Evolutionary conservation across 2,329 filamentous ascomycete species (phyloP).

Genomic region (Leptodontidium sp.): DNA sequence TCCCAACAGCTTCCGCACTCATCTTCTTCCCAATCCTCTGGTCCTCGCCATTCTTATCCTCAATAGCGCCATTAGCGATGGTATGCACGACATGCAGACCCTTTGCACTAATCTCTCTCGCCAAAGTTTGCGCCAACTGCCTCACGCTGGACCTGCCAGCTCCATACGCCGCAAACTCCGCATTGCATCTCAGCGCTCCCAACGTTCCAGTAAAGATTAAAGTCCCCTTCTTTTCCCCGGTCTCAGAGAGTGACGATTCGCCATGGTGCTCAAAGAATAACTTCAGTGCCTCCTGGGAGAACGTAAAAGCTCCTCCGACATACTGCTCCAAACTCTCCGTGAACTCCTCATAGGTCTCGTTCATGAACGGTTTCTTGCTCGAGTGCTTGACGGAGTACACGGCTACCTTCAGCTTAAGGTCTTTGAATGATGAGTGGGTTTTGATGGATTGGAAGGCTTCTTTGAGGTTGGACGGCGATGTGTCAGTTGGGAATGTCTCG

Average conservation of each 20-base stretch:
- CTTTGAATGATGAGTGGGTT: constrained; percentile 55
- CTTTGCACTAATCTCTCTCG: constrained; percentile 63
- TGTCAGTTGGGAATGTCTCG: constrained; percentile 61
- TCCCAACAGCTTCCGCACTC: constrained; percentile 64
- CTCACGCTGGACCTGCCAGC: constrained; percentile 60
- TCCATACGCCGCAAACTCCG: constrained; percentile 63
- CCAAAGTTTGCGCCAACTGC: constrained; percentile 63
- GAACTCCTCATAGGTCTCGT: constrained; percentile 60
- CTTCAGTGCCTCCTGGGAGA: constrained; percentile 60
- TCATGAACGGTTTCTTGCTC: constrained; percentile 61
- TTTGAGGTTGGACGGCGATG: constrained; percentile 54
- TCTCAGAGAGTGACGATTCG: constrained; percentile 52
- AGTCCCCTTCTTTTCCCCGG: constrained; percentile 61
- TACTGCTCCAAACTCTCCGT: constrained; percentile 58
- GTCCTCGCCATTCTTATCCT: constrained; percentile 58
- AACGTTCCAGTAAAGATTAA: constrained; percentile 65
- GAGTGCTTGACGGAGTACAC: constrained; percentile 65
- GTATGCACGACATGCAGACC: constrained; percentile 67
- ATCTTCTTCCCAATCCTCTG: constrained; percentile 59
- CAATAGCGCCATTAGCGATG: constrained; percentile 63
- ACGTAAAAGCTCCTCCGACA: constrained; percentile 63
- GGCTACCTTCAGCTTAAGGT: constrained; percentile 59
- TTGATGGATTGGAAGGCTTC: constrained; percentile 59
- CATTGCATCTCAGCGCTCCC: constrained; percentile 60
- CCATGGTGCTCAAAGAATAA: constrained; percentile 61